Evolutionary conservation across 768 basidiomycete species (phyloP).

Genomic region (Trametes meyenii): DNA sequence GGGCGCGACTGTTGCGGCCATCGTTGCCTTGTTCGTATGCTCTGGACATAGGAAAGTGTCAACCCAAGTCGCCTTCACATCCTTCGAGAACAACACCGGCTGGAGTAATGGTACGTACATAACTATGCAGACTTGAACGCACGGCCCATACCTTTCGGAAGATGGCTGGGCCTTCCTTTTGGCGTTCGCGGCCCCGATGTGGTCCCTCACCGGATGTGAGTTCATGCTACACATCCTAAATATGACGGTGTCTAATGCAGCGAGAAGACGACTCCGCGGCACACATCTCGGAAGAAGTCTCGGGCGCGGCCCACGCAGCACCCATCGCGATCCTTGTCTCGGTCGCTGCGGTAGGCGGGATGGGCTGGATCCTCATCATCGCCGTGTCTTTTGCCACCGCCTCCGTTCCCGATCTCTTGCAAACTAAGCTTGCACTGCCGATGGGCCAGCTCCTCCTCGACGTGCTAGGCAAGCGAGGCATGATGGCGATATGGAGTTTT

Average conservation of each 20-base stretch:
- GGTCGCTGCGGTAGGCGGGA: conserved; percentile 55
- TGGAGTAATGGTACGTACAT: conserved; percentile 57
- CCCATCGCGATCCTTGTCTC: conserved; percentile 71
- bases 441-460: conserved; percentile 74
- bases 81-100: conserved; percentile 71
- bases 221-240: no score
- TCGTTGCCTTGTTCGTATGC: conserved; percentile 58
- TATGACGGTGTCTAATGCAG: no score
- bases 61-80: conserved; percentile 64
- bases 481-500: conserved; percentile 72
- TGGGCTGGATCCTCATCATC: conserved; percentile 67
- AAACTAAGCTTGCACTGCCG: conserved; percentile 55
- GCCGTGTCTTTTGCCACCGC: conserved; percentile 63
- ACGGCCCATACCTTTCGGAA: conserved; percentile 31
- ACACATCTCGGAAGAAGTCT: conserved; percentile 73
- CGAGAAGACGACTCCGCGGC: conserved; percentile 71
- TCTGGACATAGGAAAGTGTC: conserved; percentile 59
- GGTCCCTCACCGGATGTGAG: conserved; percentile 77
- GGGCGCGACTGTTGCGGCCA: conserved; percentile 65
- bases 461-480: conserved; percentile 65
- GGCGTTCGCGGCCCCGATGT: conserved; percentile 76
- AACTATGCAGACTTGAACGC: background rate
- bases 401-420: conserved; percentile 54
- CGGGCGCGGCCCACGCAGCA: conserved; percentile 62
- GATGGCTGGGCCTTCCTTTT: conserved; percentile 76